Percentiles rank a stretch among this genome's conserved stretches.
phyloP scores from a whole-genome alignment of 192 early-diverging fungal species.

The Umbelopsis sp. region DNA sequence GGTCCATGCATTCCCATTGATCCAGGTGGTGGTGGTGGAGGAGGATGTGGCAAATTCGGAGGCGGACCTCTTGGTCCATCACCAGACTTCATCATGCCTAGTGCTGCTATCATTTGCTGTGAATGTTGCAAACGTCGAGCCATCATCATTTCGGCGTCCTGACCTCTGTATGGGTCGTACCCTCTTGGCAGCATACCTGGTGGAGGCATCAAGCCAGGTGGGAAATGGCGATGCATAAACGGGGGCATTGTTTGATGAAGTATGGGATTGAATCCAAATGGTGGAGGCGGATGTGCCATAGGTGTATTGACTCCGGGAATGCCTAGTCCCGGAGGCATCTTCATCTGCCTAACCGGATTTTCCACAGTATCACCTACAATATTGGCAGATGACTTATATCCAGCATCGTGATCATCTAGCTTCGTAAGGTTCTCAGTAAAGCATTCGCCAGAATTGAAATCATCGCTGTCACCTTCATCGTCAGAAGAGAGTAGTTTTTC shows the following conservation, averaged over 20 bases:
- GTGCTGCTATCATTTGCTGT: constrained; percentile 38
- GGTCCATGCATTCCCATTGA: constrained; percentile 16
- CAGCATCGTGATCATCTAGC: too few species aligned
- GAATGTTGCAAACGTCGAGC: constrained; percentile 40
- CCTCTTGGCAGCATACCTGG: constrained; percentile 34
- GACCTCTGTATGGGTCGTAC: constrained; percentile 37
- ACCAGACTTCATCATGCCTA: constrained; percentile 32
- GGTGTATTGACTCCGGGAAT: background rate
- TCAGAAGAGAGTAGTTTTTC: constrained; percentile 1
- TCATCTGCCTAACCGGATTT: background rate
- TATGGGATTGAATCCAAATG: constrained; percentile 21
- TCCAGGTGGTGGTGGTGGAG: constrained; percentile 17
- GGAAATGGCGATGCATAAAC: constrained; percentile 14
- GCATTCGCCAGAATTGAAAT: background rate
- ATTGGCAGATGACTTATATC: too few species aligned
- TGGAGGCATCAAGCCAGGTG: constrained; percentile 34
- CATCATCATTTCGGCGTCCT: constrained; percentile 35
- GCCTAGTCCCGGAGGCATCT: constrained; percentile 2
- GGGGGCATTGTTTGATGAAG: constrained; percentile 21
- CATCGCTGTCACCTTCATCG: background rate
- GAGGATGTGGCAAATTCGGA: constrained; percentile 13
- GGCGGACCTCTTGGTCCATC: constrained; percentile 12
- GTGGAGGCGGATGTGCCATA: constrained; percentile 5
- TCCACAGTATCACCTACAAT: too few species aligned
- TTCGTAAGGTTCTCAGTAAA: too few species aligned